Base-by-base conservation (phyloP, 2,329 filamentous ascomycete genomes). In the Polychaeton citri region DNA sequence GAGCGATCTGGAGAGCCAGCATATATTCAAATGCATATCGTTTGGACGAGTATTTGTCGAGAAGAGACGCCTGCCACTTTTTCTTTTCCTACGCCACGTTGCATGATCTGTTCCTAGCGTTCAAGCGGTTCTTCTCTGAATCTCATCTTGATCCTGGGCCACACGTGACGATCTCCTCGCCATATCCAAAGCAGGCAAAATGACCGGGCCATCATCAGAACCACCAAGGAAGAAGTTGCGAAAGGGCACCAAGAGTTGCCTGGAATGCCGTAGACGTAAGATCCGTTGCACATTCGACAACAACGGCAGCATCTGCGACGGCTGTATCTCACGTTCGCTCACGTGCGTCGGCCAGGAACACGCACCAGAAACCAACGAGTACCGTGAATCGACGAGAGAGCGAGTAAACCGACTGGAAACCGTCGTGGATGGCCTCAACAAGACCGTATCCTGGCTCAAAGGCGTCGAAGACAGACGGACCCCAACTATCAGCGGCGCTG, bases 321-420 rank as follows among this genome's bases (percentile, higher is more conserved):
- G 21, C 3, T 38, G 36, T 15, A 33, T 38, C 9, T 31, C 31
- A 5, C 32, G 36, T 12, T 13, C 30, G 6, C 28, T 33, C 31
- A 21, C 17, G 3, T 38, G 36, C 24, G 26, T 24, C 18, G 28
- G 31, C 13, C 36, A 38, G 21, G 21, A 28, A 19, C 21, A 34
- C 10, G 32, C 21, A 6, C 30, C 18, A 9, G 36, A 38, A 21
- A 15, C 31, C 18, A 16, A n/a, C 3, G 31, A 38, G 18, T 28
- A 21, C 26, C 21, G 21, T 3, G 33, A 35, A 16, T 33, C 37
- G 18, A 39, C 37, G 1, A 19, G 37, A 26, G 28, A 39, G 10
- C 24, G 37, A 16, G 37, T 39, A n/a, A 33, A 39, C 13, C 21
- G 33, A 6, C 28, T 39, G 16, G 37, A 39, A 16, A 24, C 15